Conservation (phyloP, 2,329 filamentous ascomycete genomes). For the Chrysosporium keratinophilum region DNA sequence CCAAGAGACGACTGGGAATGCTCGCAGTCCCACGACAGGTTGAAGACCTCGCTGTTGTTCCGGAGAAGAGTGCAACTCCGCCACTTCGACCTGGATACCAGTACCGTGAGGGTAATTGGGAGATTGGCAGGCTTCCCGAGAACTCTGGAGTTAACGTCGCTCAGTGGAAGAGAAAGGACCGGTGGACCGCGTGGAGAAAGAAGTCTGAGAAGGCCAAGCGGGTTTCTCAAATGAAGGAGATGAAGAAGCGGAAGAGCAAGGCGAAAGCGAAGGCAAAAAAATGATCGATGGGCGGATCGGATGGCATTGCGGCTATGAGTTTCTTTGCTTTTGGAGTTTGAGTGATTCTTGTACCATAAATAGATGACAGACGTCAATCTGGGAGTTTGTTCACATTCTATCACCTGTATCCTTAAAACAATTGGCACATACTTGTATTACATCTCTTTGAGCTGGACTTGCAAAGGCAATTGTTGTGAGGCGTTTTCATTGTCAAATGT, state of each 20-base stretch:
- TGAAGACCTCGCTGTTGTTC: conserved; percentile 11
- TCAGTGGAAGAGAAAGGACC: conserved; percentile 47
- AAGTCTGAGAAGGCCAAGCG: conserved; percentile 41
- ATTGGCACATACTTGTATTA: background rate
- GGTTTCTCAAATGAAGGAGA: conserved; percentile 45
- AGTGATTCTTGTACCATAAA: conserved; percentile 1
- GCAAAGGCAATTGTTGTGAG: too few relatives aligned
- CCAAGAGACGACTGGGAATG: conserved; percentile 67
- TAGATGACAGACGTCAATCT: background rate
- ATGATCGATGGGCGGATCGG: background rate
- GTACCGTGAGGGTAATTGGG: conserved; percentile 56
- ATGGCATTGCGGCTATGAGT: background rate
- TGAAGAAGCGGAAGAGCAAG: conserved; percentile 35
- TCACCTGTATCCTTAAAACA: background rate
- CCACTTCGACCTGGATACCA: conserved; percentile 49
- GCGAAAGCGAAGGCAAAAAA: conserved; percentile 21
- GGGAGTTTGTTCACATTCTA: background rate
- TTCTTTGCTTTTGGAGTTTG: conserved; percentile 1
- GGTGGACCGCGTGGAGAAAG: conserved; percentile 58
- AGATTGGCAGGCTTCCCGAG: conserved; percentile 55
- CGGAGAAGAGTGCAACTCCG: conserved; percentile 21
- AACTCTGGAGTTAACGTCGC: conserved; percentile 47
- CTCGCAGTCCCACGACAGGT: conserved; percentile 40
- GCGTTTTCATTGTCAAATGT: too few relatives aligned
- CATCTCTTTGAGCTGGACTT: background rate